Conservation (phyloP, 1,284 basidiomycete genomes). For the Puccinia coronata region DNA sequence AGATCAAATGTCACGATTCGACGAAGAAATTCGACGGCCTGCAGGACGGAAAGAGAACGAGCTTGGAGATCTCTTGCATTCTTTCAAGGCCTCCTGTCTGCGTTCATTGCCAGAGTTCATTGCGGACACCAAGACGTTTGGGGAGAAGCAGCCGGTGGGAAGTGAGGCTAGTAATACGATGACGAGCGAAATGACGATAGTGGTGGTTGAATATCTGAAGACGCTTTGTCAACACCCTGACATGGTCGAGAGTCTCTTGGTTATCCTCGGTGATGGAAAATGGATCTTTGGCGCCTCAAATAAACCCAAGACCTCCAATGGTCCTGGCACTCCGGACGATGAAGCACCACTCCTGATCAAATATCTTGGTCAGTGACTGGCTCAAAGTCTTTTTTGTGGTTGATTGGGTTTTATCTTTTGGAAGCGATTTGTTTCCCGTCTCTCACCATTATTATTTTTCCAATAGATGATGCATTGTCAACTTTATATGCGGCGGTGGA, state of each 20-base stretch:
- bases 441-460: background rate
- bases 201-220: conserved; percentile 56
- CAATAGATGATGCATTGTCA: conserved; percentile 38
- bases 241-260: conserved; percentile 54
- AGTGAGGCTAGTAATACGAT: conserved; percentile 52
- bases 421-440: background rate
- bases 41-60: conserved; percentile 57
- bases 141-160: conserved; percentile 51
- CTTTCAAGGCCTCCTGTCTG: conserved; percentile 56
- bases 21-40: conserved; percentile 54
- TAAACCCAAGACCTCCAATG: conserved; percentile 19
- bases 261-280: conserved; percentile 56
- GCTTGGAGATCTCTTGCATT: conserved; percentile 55
- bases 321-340: conserved; percentile 45
- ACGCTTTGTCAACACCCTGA: conserved; percentile 55
- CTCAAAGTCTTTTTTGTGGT: background rate
- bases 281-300: conserved; percentile 53
- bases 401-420: background rate
- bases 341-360: conserved; percentile 49
- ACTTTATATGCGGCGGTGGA: conserved; percentile 42
- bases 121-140: conserved; percentile 55
- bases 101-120: conserved; percentile 55
- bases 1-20: conserved; percentile 53
- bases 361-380: conserved; percentile 51
- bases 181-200: conserved; percentile 52